Conservation (phyloP, 371 early-diverging fungal genomes). For the Blakeslea trispora region DNA sequence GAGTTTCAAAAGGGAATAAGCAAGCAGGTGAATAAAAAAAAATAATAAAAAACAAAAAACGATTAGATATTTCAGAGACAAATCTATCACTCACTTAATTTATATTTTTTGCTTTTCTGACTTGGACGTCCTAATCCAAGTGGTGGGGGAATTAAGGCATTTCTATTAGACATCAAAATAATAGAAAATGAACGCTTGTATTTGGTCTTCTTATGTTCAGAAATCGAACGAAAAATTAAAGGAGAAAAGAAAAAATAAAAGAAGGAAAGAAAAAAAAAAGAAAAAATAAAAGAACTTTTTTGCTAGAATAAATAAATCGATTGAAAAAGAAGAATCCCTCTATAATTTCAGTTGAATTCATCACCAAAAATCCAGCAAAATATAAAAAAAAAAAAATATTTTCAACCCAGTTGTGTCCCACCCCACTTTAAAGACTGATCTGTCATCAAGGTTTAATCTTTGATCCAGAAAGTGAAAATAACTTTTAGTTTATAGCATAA, state of each 20-base stretch:
- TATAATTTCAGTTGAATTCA: too few relatives aligned
- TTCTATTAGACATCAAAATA: conserved; percentile 1
- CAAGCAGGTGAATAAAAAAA: conserved; percentile 1
- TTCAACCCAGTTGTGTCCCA: not conserved
- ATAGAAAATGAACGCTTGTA: too few relatives aligned
- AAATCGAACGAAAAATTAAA: conserved; percentile 9
- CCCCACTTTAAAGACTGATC: too few relatives aligned
- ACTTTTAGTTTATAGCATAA: too few relatives aligned
- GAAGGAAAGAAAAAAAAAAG: conserved; percentile 13
- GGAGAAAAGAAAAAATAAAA: conserved; percentile 10
- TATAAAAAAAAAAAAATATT: not conserved
- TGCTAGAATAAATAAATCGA: conserved; percentile 4
- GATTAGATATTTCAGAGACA: not conserved
- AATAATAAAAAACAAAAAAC: not conserved
- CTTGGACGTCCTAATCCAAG: conserved; percentile 35
- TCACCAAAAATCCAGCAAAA: too few relatives aligned
- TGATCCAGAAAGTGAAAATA: too few relatives aligned
- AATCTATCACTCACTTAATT: conserved; percentile 20
- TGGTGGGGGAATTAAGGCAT: conserved; percentile 21
- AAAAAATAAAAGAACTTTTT: not conserved
- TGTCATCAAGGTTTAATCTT: too few relatives aligned
- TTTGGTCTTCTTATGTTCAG: too few relatives aligned
- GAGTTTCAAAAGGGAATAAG: not conserved
- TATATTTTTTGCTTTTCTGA: conserved; percentile 29
- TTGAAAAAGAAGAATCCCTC: not conserved